Conservation (phyloP, 345 rosid genomes). For the Zanthoxylum bungeanum region DNA sequence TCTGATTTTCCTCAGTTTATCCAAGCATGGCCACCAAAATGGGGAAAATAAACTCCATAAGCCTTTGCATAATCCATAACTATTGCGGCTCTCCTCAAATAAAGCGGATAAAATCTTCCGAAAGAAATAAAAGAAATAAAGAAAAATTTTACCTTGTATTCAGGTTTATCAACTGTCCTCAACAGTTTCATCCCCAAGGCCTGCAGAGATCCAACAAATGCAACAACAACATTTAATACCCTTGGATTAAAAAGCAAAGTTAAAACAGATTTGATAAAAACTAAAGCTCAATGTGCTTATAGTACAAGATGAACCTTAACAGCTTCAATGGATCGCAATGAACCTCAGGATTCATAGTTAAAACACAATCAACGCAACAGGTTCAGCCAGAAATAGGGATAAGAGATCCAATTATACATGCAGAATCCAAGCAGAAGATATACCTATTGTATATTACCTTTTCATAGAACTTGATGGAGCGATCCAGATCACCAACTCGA, state of each 20-base stretch:
- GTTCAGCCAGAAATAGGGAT: background rate
- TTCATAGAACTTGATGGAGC: constrained; percentile 85
- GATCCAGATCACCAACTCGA: constrained; percentile 84
- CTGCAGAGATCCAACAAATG: constrained; percentile 29
- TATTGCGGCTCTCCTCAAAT: background rate
- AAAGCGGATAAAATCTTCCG: background rate
- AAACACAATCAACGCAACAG: background rate
- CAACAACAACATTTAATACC: background rate
- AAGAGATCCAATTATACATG: background rate
- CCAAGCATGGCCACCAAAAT: constrained; percentile 64
- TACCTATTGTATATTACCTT: constrained; percentile 42
- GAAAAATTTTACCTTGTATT: constrained; percentile 60
- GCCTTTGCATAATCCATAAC: background rate
- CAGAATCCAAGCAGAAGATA: background rate
- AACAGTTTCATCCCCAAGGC: constrained; percentile 87
- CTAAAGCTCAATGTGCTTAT: background rate
- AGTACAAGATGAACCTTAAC: background rate
- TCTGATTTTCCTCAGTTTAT: constrained; percentile 76
- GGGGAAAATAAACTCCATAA: background rate
- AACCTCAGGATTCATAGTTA: background rate
- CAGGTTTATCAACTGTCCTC: constrained; percentile 64
- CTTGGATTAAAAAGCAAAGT: background rate
- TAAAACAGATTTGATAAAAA: background rate
- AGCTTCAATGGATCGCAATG: background rate
- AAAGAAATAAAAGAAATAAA: too few species aligned